A percentile compares a stretch with the other conserved stretches of the same genome.
Conservation (phyloP, 2,329 filamentous ascomycete species). For the Penicillium fuscoglaucum region DNA sequence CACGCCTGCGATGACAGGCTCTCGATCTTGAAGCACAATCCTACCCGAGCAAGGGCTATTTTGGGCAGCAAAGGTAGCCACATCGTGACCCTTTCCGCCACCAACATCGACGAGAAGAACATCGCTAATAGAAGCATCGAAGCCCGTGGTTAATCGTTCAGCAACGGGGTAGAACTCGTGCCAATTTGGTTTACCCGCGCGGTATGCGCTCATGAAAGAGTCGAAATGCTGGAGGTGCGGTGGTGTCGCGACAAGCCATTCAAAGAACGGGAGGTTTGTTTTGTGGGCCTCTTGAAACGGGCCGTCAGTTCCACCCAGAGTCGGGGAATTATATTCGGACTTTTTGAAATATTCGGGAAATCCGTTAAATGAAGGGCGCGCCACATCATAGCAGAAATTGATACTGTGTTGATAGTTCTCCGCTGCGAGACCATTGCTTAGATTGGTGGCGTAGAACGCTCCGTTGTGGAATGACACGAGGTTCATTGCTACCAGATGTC, state of each 20-base stretch:
- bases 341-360: slow-evolving; percentile 37
- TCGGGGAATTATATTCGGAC: slow-evolving; percentile 32
- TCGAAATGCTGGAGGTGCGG: slow-evolving; percentile 38
- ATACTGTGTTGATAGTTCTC: slow-evolving; percentile 40
- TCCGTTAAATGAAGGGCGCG: slow-evolving; percentile 35
- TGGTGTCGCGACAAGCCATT: slow-evolving; percentile 40
- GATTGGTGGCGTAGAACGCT: slow-evolving; percentile 30
- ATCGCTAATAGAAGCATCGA: slow-evolving; percentile 16
- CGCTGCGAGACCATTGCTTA: slow-evolving; percentile 39
- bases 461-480: slow-evolving; percentile 28
- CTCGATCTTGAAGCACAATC: slow-evolving; percentile 16
- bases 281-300: slow-evolving; percentile 42
- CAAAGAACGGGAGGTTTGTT: slow-evolving; percentile 39
- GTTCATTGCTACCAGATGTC: slow-evolving; percentile 44
- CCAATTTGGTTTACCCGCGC: slow-evolving; percentile 42
- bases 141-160: slow-evolving; percentile 20
- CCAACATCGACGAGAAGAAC: slow-evolving; percentile 27
- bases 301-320: slow-evolving; percentile 29
- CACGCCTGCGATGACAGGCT: slow-evolving; percentile 17
- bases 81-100: slow-evolving; percentile 25
- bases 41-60: slow-evolving; percentile 6
- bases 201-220: slow-evolving; percentile 43
- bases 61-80: slow-evolving; percentile 12
- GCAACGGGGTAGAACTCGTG: slow-evolving; percentile 28
- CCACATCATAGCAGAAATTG: slow-evolving; percentile 41